Evolutionary conservation across 192 early-diverging fungal species (phyloP).

Genomic region (Cladochytrium replicatum): DNA sequence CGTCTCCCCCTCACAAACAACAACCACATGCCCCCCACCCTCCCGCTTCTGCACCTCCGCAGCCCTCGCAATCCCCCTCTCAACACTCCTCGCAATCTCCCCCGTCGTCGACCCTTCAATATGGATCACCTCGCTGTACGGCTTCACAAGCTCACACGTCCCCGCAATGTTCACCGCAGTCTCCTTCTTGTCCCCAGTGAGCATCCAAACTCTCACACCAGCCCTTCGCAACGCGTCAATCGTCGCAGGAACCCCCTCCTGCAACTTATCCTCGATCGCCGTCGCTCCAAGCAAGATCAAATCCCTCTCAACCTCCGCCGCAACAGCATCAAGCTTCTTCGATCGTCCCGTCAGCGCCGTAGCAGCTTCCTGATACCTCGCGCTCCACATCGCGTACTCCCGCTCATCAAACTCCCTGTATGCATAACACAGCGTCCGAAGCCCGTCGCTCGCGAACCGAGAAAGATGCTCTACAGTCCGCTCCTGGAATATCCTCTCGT

Average conservation of each 20-base stretch:
- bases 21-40: neutral
- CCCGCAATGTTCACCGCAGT: constrained; percentile 88
- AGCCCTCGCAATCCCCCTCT: constrained; percentile 16
- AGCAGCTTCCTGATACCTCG: constrained; percentile 60
- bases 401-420: constrained; percentile 61
- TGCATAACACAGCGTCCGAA: constrained; percentile 82
- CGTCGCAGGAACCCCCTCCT: constrained; percentile 75
- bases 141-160: constrained; percentile 57
- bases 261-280: constrained; percentile 84
- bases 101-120: constrained; percentile 28
- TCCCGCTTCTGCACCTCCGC: constrained; percentile 1
- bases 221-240: constrained; percentile 67
- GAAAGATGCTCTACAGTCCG: constrained; percentile 21
- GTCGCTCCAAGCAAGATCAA: constrained; percentile 71
- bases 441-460: constrained; percentile 31
- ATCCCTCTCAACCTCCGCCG: constrained; percentile 68
- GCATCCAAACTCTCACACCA: constrained; percentile 79
- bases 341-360: constrained; percentile 66
- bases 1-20: neutral
- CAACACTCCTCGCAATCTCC: constrained; percentile 9
- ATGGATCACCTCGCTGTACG: constrained; percentile 27
- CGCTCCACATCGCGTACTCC: constrained; percentile 69
- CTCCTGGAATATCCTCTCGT: no score
- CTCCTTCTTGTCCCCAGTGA: constrained; percentile 87
- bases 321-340: constrained; percentile 60